Conservation (phyloP, 768 basidiomycete genomes). For the Panus rudis region DNA sequence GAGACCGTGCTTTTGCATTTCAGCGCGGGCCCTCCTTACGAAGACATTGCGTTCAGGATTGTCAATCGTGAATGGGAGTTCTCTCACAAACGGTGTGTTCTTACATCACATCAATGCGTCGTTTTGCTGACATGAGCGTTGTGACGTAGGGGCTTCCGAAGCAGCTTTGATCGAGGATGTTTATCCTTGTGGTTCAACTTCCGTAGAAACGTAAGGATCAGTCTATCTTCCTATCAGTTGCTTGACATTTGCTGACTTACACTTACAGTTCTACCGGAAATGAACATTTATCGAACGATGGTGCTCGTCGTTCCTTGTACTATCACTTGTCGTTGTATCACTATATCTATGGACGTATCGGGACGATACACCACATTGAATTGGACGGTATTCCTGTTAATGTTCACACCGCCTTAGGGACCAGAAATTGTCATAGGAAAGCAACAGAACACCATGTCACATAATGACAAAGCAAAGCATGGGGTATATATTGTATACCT, state of each 20-base stretch:
- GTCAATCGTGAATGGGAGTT: conserved; percentile 99
- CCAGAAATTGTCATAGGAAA: no score
- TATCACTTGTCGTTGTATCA: neutral
- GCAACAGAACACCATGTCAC: no score
- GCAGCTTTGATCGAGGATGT: conserved; percentile 95
- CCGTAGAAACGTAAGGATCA: conserved; percentile 72
- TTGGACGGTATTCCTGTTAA: no score
- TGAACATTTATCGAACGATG: no score
- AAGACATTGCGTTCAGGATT: conserved; percentile 97
- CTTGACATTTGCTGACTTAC: conserved; percentile 13
- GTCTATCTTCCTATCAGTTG: conserved; percentile 8
- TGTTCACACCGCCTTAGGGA: no score
- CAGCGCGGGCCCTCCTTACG: conserved; percentile 95
- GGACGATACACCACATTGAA: no score
- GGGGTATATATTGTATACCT: neutral
- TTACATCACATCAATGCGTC: neutral
- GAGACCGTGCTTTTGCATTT: conserved; percentile 93
- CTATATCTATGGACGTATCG: no score
- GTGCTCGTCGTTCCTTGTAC: no score
- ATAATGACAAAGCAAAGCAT: no score
- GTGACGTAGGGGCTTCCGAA: conserved; percentile 77
- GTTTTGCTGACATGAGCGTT: conserved; percentile 12
- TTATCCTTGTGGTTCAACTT: conserved; percentile 96
- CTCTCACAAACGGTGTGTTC: conserved; percentile 81
- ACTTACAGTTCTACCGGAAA: conserved; percentile 74